Evolutionary conservation across 768 basidiomycete species (phyloP).

Genomic region (Phylloporus arenicola): DNA sequence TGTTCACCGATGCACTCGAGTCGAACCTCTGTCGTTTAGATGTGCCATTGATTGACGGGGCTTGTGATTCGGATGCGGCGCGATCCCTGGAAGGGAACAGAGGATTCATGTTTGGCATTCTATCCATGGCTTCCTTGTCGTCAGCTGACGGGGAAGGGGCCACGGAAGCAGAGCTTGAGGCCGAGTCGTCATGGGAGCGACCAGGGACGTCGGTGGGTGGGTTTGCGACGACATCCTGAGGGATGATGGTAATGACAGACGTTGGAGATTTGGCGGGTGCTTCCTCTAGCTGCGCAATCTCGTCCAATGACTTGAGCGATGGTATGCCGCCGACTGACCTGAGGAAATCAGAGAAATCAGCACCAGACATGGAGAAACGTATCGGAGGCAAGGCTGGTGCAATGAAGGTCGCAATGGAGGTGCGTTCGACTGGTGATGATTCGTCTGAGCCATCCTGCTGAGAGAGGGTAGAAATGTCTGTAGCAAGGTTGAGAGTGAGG

Average conservation of each 20-base stretch:
- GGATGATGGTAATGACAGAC: conserved; percentile 16
- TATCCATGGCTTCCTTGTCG: conserved; percentile 10
- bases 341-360: conserved; percentile 76
- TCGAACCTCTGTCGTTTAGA: conserved; percentile 21
- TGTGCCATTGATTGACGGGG: conserved; percentile 4
- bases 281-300: conserved; percentile 40
- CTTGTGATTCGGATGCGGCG: conserved; percentile 32
- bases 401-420: conserved; percentile 70
- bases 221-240: conserved; percentile 3
- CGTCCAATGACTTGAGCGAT: conserved; percentile 43
- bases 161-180: not conserved
- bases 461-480: conserved; percentile 13
- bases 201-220: not conserved
- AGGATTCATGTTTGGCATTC: conserved; percentile 7
- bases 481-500: conserved; percentile 23
- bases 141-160: not conserved
- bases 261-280: conserved; percentile 24
- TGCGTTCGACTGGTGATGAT: conserved; percentile 60
- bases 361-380: conserved; percentile 79
- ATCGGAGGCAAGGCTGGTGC: conserved; percentile 87
- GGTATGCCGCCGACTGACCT: conserved; percentile 50
- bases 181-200: not conserved
- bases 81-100: conserved; percentile 18
- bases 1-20: conserved; percentile 21
- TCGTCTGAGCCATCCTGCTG: conserved; percentile 46